These are phyloP conservation scores for Sabuloglossum arenarium DNA, from an alignment of 495 filamentous ascomycete genomes.

Conservation along the genomic window DNA sequence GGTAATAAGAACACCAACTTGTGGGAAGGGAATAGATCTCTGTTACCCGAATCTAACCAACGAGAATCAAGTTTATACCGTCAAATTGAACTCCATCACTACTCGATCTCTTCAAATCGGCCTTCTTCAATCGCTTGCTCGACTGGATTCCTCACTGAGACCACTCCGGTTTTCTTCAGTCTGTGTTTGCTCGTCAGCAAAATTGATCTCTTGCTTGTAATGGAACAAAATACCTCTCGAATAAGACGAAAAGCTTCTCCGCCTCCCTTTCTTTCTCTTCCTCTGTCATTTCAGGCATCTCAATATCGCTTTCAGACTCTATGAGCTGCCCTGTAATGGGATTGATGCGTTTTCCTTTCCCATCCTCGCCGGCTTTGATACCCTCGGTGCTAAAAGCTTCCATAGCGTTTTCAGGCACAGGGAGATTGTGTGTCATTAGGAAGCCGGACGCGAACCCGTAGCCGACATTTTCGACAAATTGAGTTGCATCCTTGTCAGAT, in stretches of 20 bases:
- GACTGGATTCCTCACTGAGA: slow-evolving; percentile 74
- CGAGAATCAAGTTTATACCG: neutral
- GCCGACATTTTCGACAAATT: slow-evolving; percentile 61
- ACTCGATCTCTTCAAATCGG: slow-evolving; percentile 47
- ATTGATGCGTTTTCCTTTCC: slow-evolving; percentile 34
- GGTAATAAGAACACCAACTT: neutral
- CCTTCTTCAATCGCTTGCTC: slow-evolving; percentile 54
- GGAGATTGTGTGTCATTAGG: slow-evolving; percentile 58
- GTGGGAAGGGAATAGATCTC: neutral
- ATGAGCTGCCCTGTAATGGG: slow-evolving; percentile 78
- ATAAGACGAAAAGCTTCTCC: slow-evolving; percentile 80
- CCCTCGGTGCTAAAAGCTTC: slow-evolving; percentile 30
- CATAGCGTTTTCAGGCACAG: slow-evolving; percentile 45
- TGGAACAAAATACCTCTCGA: slow-evolving; percentile 47
- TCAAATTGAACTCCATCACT: neutral
- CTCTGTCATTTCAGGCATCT: slow-evolving; percentile 53
- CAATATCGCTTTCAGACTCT: slow-evolving; percentile 38
- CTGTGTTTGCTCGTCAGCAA: slow-evolving; percentile 21
- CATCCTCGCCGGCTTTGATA: slow-evolving; percentile 16
- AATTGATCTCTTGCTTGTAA: neutral
- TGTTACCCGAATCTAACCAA: neutral
- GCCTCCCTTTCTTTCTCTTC: slow-evolving; percentile 90
- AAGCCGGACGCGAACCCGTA: slow-evolving; percentile 88
- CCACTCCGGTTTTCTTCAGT: slow-evolving; percentile 60
- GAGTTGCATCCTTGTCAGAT: slow-evolving; percentile 50